Conservation (phyloP, 768 basidiomycete genomes). For the Cyathus striatus region DNA sequence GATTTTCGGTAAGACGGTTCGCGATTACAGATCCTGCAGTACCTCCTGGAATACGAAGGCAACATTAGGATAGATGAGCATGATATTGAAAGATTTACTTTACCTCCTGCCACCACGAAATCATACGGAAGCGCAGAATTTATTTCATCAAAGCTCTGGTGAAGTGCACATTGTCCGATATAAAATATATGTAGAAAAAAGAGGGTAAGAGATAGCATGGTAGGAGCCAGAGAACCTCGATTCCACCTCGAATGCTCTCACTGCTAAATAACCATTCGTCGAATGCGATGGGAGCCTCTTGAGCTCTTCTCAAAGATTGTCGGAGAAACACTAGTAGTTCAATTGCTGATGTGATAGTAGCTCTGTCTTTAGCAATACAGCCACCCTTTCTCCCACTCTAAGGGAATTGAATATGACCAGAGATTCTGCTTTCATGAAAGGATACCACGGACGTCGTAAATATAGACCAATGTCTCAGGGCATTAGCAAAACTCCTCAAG, state of each 20-base stretch:
- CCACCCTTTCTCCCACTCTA: background rate
- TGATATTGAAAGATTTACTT: background rate
- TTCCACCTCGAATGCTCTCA: background rate
- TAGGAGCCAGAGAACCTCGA: background rate
- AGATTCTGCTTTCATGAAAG: too few species aligned
- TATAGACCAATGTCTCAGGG: too few species aligned
- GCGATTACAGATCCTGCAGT: constrained; percentile 15
- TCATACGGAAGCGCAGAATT: constrained; percentile 8
- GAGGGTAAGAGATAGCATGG: background rate
- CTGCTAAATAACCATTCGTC: background rate
- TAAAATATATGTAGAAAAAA: constrained; percentile 4
- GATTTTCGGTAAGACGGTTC: constrained; percentile 11
- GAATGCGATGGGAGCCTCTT: background rate
- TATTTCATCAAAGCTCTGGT: constrained; percentile 9
- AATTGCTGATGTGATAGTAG: too few species aligned
- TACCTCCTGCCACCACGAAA: constrained; percentile 20
- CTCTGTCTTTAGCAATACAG: background rate
- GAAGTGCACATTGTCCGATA: constrained; percentile 1
- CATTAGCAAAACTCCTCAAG: too few species aligned
- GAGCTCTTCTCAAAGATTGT: background rate
- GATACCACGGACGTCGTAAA: too few species aligned
- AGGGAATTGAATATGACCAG: too few species aligned
- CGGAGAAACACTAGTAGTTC: too few species aligned
- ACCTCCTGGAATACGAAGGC: constrained; percentile 7
- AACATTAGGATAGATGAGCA: constrained; percentile 3